Base-by-base conservation (phyloP, 2,329 filamentous ascomycete species). In the Gnomoniopsis sp. region DNA sequence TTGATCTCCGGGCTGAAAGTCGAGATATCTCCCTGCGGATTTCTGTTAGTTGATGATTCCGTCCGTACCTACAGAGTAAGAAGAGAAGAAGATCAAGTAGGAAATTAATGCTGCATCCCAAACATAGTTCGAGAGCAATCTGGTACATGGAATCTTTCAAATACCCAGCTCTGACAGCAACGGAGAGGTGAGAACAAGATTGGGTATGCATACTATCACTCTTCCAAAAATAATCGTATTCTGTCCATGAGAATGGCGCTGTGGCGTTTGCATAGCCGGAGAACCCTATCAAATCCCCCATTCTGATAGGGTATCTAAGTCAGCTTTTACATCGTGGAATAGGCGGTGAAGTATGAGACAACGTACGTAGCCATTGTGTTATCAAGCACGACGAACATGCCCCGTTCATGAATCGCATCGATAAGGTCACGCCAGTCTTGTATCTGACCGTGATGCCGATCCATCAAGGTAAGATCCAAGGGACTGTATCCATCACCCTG, bases 351-450 rank as follows among this genome's bases (percentile, higher is more conserved):
- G 12, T 11, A n/a, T 43, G 8, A 14, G 6, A 14, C 14, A 17
- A 72, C 77, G 74, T 71, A 79, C 75, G 85, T 88, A 48, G 82
- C 78, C 69, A 88, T 78, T 1, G 85, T 88, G 65, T 87, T 87
- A 66, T 88, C 85, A 62, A 88, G 70, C n/a, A 88, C 71, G 36
- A 87, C 81, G 70, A 87, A 88, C 84, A 88, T 88, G 57, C 78
- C 82, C n/a, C 81, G 75, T 8, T 72, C 72, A 65, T 88, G 85
- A 21, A 88, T 84, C 43, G 82, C 83, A 12, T 77, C 72, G 58
- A 88, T 80, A 2, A 80, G 77, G 47, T 74, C 69, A 65, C 84
- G 78, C 83, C 84, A 88, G 55, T 76, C 73, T 23, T 79, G 70
- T 56, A 88, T 82, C 43, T 76, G 79, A n/a, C 85, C 85, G 62